Percentiles rank a stretch among this genome's conserved stretches.
These are phyloP conservation scores for Angophora floribunda DNA, from an alignment of 345 rosid genomes.

Conservation along the genomic window DNA sequence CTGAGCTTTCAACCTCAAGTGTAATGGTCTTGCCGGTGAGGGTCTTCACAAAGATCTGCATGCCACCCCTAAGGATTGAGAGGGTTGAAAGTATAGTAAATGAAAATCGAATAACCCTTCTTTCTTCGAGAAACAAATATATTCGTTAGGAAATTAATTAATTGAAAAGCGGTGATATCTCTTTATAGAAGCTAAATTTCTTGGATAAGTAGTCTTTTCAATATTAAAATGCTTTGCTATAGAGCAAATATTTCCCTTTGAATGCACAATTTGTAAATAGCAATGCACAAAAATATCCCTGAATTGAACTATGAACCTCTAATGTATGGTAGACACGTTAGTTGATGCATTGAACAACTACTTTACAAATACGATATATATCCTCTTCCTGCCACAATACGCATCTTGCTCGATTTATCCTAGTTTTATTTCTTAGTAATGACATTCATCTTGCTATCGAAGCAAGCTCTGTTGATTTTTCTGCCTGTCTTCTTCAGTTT, in stretches of 20 bases:
- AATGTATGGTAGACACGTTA: background rate
- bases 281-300: background rate
- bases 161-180: background rate
- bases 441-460: background rate
- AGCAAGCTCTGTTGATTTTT: background rate
- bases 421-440: background rate
- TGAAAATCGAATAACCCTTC: background rate
- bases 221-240: background rate
- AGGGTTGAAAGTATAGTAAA: background rate
- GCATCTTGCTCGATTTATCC: background rate
- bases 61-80: no score
- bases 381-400: background rate
- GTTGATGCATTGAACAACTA: background rate
- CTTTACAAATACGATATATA: background rate
- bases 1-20: no score
- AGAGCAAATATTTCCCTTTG: background rate
- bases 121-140: background rate
- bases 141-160: background rate
- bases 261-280: background rate
- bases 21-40: no score
- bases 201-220: background rate
- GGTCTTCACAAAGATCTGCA: no score
- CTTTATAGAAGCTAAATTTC: background rate
- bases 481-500: background rate
- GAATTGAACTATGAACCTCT: background rate